Evolutionary conservation across 2,329 filamentous ascomycete species (phyloP).

Genomic region (Trichoderma brevicompactum): DNA sequence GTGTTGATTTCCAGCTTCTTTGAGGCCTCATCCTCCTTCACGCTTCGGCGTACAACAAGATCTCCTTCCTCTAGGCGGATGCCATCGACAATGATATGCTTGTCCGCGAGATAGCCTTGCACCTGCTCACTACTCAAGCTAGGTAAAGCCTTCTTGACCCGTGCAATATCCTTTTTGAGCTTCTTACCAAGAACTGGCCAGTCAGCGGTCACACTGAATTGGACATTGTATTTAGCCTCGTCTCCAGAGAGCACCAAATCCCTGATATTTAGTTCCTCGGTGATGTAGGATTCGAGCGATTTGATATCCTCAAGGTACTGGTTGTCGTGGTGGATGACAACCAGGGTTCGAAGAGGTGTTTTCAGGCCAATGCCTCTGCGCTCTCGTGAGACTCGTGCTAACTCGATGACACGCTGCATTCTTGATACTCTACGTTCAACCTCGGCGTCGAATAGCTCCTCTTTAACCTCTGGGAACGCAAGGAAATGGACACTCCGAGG

Average conservation of each 20-base stretch:
- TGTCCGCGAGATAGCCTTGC: conserved; percentile 73
- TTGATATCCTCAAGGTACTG: conserved; percentile 86
- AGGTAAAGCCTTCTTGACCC: conserved; percentile 89
- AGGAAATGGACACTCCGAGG: conserved; percentile 90
- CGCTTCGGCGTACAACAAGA: conserved; percentile 73
- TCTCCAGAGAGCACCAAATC: conserved; percentile 84
- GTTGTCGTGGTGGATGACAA: conserved; percentile 83
- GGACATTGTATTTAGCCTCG: conserved; percentile 88
- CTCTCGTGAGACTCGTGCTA: conserved; percentile 84
- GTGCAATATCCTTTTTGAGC: conserved; percentile 90
- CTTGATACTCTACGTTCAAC: conserved; percentile 85
- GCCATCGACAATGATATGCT: conserved; percentile 80
- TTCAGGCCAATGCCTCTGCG: conserved; percentile 84
- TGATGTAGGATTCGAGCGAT: conserved; percentile 85
- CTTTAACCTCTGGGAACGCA: conserved; percentile 82
- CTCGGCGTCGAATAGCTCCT: conserved; percentile 83
- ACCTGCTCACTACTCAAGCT: conserved; percentile 78
- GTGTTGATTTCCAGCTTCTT: conserved; percentile 84
- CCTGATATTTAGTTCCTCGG: conserved; percentile 87
- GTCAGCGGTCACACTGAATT: conserved; percentile 87
- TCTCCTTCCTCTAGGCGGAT: conserved; percentile 84
- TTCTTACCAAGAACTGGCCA: conserved; percentile 97
- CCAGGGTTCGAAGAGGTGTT: conserved; percentile 84
- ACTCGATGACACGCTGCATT: conserved; percentile 96
- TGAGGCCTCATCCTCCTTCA: conserved; percentile 72